Percentiles rank a stretch among this genome's conserved stretches.
phyloP scores from a whole-genome alignment of 164 flowering plant species.

The Magnolia sinica region DNA sequence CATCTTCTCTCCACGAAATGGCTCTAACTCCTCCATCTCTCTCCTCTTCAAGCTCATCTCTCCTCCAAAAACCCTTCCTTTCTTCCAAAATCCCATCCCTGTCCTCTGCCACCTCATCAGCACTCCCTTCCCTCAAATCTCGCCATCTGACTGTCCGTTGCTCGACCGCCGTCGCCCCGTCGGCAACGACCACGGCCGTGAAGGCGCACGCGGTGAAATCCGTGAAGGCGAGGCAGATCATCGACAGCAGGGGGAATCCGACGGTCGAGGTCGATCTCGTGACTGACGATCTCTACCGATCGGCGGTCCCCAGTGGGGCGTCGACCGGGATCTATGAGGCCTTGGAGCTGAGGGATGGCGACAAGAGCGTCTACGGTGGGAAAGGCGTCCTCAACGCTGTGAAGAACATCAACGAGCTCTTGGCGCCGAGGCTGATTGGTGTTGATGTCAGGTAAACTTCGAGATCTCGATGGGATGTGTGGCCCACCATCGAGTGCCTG shows the following conservation, averaged over 20 bases:
- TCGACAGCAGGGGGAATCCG: constrained; percentile 95
- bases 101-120: constrained; percentile 20
- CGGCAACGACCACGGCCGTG: constrained; percentile 16
- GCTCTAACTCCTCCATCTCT: constrained; percentile 9
- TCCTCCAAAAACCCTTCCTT: constrained; percentile 12
- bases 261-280: constrained; percentile 93
- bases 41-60: background rate
- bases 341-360: constrained; percentile 91
- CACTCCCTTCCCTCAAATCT: constrained; percentile 8
- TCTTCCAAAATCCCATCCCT: constrained; percentile 9
- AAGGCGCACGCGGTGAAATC: constrained; percentile 45
- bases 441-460: constrained; percentile 69
- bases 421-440: constrained; percentile 76
- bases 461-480: too few relatives aligned
- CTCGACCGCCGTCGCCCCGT: constrained; percentile 33
- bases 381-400: constrained; percentile 88
- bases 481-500: too few relatives aligned
- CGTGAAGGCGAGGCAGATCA: constrained; percentile 91
- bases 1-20: constrained; percentile 1
- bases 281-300: constrained; percentile 70
- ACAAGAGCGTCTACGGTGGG: constrained; percentile 75
- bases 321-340: constrained; percentile 99
- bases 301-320: constrained; percentile 96
- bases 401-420: constrained; percentile 62
- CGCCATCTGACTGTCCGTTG: constrained; percentile 28